Base-by-base conservation (phyloP, 2,329 filamentous ascomycete genomes). In the Dichotomopilus funicola region DNA sequence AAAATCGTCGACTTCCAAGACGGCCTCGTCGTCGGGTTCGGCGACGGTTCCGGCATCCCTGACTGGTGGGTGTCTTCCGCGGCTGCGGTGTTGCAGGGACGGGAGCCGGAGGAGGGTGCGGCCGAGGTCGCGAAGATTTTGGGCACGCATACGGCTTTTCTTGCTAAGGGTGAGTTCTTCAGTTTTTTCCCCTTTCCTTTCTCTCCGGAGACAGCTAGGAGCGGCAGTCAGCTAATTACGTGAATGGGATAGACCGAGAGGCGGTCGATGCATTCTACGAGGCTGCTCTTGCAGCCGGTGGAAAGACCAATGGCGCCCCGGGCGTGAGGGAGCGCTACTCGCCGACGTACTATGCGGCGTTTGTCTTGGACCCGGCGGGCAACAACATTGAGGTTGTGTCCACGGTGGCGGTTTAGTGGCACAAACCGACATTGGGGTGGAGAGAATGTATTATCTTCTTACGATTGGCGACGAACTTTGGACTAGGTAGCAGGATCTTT, bases 341-440 rank as follows among this genome's bases (percentile, higher is more conserved):
- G 45, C 62, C 71, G 11, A 68, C 68, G 5, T 81, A 80, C 63
- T 81, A 79, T 51, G 78, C 64, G 1, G 75, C 77, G 0, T 81
- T 76, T 66, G 69, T 80, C 5, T 63, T 72, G 42, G 78, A 80
- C 61, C 75, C 77, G 1, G 65, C 70, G 3, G 78, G 78, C 0
- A 80, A 80, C 61, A 81, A 81, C 59, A 72, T 80, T 45, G 78
- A 81, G 66, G 71, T 10, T 33, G 19, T 53, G 34, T 53, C 35
- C 19, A 42, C 11, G 31, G 35, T 36, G 10, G 42, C 35, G 10
- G 40, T 31, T n/a, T 51, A 42, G 13, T 40, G 37, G 19, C 19
- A 27, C 19, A 27, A 27, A 27, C 19, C 19, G 19, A 27, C 19
- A 27, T 27, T 27, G 19, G 19, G 19, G 19, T 27, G 19, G 19